Evolutionary conservation across 192 early-diverging fungal species (phyloP), one percentile per base, ranked within the genome.

Genomic region (Backusella psychrophila): DNA sequence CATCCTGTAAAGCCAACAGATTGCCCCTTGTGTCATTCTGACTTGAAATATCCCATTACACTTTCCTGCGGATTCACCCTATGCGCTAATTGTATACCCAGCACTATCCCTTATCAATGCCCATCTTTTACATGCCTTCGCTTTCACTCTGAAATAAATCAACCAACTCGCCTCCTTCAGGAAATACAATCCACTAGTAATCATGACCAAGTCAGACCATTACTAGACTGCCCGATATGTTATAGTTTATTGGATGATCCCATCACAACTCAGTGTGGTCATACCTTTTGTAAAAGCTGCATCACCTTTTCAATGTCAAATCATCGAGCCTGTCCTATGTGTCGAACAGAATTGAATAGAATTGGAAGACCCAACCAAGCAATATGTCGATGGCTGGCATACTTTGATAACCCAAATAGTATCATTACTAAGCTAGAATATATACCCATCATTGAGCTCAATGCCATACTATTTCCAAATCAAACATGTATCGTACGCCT

Each of bases 201-300:
- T n/a, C 23, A 36, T 29, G 33, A 79, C 71, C 31, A 71, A 21
- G 4, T 77, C 23, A 52, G 71, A 31, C 26, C 53, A 17, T 29
- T 35, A n/a, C 53, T 81, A 15, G 74, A 90, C 74, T 93, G 92
- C 75, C 80, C 82, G 21, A 80, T 93, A 21, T 93, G 92, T 76
- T 85, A 75, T 38, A 66, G 70, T 14, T 53, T 84, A 23, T 80
- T 91, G 69, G 36, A 73, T 44, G 82, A 88, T 21, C 91, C 92
- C 6, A 77, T 91, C 26, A 91, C 90, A 0, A 84, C 87, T 23
- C 84, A 82, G 3, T 93, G 92, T 68, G 92, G 92, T 3, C 92
- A 93, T 75, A 91, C 88, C 15, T 85, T 85, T 59, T 93, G 92
- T 77, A 83, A 84, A 31, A 44, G 56, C 4, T 93, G 92, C 76